These are phyloP conservation scores for Diddensiella transvaalensis DNA, from an alignment of 805 yeast genomes.

Conservation along the genomic window DNA sequence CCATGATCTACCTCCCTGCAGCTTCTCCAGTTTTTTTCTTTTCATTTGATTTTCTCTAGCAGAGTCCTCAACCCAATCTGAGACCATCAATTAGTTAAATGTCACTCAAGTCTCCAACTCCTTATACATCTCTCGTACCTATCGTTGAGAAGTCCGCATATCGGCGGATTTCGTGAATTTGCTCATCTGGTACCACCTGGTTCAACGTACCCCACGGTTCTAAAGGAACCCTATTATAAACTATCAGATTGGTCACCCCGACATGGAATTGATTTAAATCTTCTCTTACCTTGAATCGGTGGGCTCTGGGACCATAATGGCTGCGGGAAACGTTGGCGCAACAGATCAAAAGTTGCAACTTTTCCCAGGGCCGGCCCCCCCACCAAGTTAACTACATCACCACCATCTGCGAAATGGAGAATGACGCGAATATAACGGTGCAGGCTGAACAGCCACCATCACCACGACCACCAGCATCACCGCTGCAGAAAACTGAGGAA, in stretches of 20 bases:
- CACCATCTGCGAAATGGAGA: too few species aligned
- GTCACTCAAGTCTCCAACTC: neutral
- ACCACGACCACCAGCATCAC: too few species aligned
- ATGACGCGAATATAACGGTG: too few species aligned
- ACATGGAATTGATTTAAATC: too few species aligned
- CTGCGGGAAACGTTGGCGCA: too few species aligned
- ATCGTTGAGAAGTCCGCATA: constrained; percentile 46
- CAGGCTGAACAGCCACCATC: too few species aligned
- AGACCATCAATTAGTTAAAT: neutral
- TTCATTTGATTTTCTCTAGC: constrained; percentile 31
- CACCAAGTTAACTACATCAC: too few species aligned
- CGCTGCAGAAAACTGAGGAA: too few species aligned
- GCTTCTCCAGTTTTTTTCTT: constrained; percentile 18
- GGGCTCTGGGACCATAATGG: neutral
- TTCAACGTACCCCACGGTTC: constrained; percentile 3
- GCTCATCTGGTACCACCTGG: constrained; percentile 13
- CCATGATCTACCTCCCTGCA: constrained; percentile 11
- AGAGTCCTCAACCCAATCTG: constrained; percentile 61
- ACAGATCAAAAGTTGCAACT: too few species aligned
- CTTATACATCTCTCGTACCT: too few species aligned
- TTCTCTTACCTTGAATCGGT: neutral
- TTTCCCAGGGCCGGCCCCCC: too few species aligned
- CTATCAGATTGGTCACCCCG: too few species aligned
- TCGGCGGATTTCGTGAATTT: constrained; percentile 23
- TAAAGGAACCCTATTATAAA: neutral